These are phyloP conservation scores for Martensiomyces pterosporus DNA, from an alignment of 192 early-diverging fungal species.

Conservation along the genomic window DNA sequence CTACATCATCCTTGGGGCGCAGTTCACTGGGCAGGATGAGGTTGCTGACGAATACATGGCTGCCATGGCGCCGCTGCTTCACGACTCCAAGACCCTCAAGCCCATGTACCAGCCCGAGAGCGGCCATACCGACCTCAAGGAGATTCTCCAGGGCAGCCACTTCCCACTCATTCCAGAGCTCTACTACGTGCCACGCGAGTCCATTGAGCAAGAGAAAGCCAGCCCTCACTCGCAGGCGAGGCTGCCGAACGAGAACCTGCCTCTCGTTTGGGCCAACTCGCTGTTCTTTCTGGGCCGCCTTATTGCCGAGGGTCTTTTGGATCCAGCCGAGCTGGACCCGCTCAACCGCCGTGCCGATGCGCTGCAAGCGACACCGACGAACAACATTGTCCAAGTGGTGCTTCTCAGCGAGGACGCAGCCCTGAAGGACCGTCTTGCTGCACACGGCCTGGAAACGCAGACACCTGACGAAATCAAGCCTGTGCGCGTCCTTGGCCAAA, in stretches of 20 bases:
- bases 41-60: conserved; percentile 68
- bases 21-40: conserved; percentile 63
- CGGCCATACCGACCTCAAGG: conserved; percentile 1
- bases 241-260: conserved; percentile 80
- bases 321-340: conserved; percentile 77
- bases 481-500: conserved; percentile 67
- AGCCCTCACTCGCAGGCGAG: conserved; percentile 67
- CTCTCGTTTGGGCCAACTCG: conserved; percentile 83
- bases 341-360: conserved; percentile 67
- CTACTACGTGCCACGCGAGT: conserved; percentile 74
- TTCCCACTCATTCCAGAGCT: conserved; percentile 65
- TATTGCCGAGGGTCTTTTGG: conserved; percentile 71
- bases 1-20: conserved; percentile 78
- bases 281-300: conserved; percentile 73
- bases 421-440: conserved; percentile 64
- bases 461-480: conserved; percentile 66
- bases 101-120: background rate
- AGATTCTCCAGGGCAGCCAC: conserved; percentile 27
- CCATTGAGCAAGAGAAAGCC: conserved; percentile 65
- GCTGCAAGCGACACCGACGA: conserved; percentile 44
- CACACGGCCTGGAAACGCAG: conserved; percentile 78
- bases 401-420: conserved; percentile 69
- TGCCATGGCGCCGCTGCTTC: conserved; percentile 62
- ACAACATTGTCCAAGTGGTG: conserved; percentile 72
- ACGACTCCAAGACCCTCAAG: conserved; percentile 60